Evolutionary conservation across 148 eudicot genomes (phyloP).

Genomic region (Rhododendron ovatum): DNA sequence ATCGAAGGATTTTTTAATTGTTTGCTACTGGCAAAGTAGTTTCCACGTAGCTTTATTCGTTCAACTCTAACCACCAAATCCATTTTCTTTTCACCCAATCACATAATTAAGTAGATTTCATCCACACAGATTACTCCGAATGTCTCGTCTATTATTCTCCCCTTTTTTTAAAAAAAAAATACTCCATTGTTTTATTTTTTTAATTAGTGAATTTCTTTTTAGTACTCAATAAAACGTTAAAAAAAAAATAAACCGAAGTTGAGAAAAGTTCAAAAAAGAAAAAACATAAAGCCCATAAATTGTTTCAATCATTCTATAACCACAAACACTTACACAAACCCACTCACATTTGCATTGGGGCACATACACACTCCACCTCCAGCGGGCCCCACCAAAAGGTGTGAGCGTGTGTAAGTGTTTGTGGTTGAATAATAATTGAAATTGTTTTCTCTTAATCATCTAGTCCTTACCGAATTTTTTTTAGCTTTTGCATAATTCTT

Average conservation of each 20-base stretch:
- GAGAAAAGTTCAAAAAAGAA: neutral
- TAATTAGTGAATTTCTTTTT: neutral
- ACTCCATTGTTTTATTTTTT: neutral
- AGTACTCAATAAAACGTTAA: neutral
- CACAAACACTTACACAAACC: too few relatives aligned
- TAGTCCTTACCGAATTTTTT: neutral
- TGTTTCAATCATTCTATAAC: neutral
- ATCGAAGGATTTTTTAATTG: neutral
- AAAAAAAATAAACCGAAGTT: neutral
- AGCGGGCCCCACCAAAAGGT: too few relatives aligned
- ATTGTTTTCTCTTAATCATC: neutral
- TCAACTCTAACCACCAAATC: constrained; percentile 18
- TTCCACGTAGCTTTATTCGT: neutral
- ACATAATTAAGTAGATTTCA: neutral
- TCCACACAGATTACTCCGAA: neutral
- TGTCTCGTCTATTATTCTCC: neutral
- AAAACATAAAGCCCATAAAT: neutral
- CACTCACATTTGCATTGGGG: too few relatives aligned
- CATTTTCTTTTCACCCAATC: neutral
- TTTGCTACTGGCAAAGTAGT: neutral
- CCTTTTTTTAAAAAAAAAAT: neutral
- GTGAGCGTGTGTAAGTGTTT: too few relatives aligned
- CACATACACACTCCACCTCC: too few relatives aligned
- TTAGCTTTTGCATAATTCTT: neutral
- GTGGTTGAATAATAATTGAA: too few relatives aligned